A percentile compares a stretch with the other conserved stretches of the same genome.
Conservation (phyloP, 495 filamentous ascomycete genomes). For the Barbatosphaeria neglecta region DNA sequence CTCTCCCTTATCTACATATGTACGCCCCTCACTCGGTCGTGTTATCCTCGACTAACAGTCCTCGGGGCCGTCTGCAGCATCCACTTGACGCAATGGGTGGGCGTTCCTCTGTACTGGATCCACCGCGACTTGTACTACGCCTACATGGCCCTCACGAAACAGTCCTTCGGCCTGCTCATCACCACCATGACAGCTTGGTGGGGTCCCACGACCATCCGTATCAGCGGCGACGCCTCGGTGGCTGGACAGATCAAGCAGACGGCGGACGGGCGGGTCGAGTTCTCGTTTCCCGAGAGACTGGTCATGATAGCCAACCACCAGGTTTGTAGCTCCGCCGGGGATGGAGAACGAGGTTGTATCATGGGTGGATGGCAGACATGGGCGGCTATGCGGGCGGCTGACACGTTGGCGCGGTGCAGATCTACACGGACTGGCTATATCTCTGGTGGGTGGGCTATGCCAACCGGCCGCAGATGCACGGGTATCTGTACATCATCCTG, state of each 20-base stretch:
- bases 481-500: constrained; percentile 75
- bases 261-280: constrained; percentile 54
- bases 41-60: too few relatives aligned
- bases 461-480: constrained; percentile 53
- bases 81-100: constrained; percentile 52
- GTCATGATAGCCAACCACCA: constrained; percentile 80
- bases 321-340: constrained; percentile 24
- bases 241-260: constrained; percentile 54
- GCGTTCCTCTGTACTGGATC: constrained; percentile 57
- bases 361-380: too few relatives aligned
- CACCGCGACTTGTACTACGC: constrained; percentile 60
- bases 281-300: constrained; percentile 63
- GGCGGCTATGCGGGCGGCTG: too few relatives aligned
- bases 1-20: constrained; percentile 7
- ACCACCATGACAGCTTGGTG: constrained; percentile 74
- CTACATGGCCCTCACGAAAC: constrained; percentile 69
- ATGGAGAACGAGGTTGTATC: background rate
- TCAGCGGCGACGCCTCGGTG: constrained; percentile 67
- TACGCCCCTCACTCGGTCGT: too few relatives aligned
- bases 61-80: too few relatives aligned
- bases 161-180: constrained; percentile 59
- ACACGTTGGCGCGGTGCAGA: constrained; percentile 20
- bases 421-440: constrained; percentile 85
- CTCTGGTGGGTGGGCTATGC: constrained; percentile 82
- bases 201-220: constrained; percentile 61